Percentiles rank a stretch among this genome's conserved stretches.
These are phyloP conservation scores for Pichia sp. DNA, from an alignment of 1,139 yeast species.

Conservation along the genomic window DNA sequence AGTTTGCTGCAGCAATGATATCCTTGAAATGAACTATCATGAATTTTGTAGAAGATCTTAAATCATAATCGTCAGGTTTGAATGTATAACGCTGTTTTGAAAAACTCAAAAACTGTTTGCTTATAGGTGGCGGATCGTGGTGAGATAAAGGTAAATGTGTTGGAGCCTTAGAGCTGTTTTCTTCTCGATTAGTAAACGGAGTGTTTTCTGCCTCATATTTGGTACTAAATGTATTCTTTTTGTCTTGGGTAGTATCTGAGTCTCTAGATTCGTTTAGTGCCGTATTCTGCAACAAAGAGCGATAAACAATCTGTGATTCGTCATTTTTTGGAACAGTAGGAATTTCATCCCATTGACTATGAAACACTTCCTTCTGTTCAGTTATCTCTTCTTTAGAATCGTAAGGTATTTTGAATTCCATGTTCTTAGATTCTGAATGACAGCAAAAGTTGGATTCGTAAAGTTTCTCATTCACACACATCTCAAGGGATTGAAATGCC, in stretches of 20 bases:
- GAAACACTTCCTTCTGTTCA: slow-evolving; percentile 10
- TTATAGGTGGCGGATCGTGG: background rate
- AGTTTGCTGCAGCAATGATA: slow-evolving; percentile 13
- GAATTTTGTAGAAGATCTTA: slow-evolving; percentile 9
- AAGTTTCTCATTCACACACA: slow-evolving; percentile 51
- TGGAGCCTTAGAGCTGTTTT: too few relatives aligned
- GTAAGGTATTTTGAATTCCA: slow-evolving; percentile 8
- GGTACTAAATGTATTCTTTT: too few relatives aligned
- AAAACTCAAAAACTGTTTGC: background rate
- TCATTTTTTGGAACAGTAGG: slow-evolving; percentile 3
- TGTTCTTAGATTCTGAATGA: slow-evolving; percentile 10
- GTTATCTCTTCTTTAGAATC: slow-evolving; percentile 12
- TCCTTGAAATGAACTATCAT: slow-evolving; percentile 20
- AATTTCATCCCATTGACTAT: slow-evolving; percentile 14
- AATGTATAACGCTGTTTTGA: background rate
- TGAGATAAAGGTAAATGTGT: background rate
- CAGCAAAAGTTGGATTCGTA: slow-evolving; percentile 35
- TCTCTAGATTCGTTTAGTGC: background rate
- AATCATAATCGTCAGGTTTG: slow-evolving; percentile 9
- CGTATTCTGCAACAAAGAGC: background rate
- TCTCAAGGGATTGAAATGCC: slow-evolving; percentile 55
- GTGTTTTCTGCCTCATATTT: background rate
- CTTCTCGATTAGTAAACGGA: background rate
- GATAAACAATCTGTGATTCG: too few relatives aligned
- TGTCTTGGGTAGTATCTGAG: too few relatives aligned